These are phyloP conservation scores for Barbatosphaeria neglecta DNA, from an alignment of 495 filamentous ascomycete genomes.

Conservation along the genomic window DNA sequence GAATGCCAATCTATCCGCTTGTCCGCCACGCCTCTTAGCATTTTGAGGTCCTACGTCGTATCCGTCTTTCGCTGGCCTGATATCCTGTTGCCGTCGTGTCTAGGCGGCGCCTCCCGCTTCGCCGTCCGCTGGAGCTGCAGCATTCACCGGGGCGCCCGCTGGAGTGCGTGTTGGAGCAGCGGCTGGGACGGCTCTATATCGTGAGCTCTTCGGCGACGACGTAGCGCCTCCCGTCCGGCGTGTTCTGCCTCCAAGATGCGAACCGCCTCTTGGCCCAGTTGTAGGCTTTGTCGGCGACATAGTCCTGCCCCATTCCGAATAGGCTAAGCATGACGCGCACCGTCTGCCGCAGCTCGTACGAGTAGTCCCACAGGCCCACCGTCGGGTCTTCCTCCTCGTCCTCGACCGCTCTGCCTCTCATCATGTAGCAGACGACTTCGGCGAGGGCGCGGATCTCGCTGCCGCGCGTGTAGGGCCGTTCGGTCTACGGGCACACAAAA, in stretches of 20 bases:
- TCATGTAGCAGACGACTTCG: conserved; percentile 25
- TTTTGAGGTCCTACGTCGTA: no score
- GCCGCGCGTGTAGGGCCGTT: conserved; percentile 15
- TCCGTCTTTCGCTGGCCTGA: no score
- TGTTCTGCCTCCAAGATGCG: conserved; percentile 13
- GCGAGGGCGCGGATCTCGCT: conserved; percentile 25
- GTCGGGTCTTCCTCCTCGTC: conserved; percentile 15
- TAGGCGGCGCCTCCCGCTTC: no score
- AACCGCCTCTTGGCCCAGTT: conserved; percentile 12
- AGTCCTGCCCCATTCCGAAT: conserved; percentile 6
- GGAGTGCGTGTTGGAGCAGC: no score
- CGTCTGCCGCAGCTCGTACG: conserved; percentile 8
- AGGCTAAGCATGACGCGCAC: conserved; percentile 11
- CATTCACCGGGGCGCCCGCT: no score
- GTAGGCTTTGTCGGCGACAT: conserved; percentile 9
- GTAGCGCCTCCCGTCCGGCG: conserved; percentile 11
- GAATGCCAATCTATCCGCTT: no score
- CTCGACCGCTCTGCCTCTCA: conserved; percentile 13
- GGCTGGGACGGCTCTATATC: conserved; percentile 3
- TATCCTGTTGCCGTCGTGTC: no score
- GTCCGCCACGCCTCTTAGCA: no score
- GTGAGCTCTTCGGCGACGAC: conserved; percentile 18
- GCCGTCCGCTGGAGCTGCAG: no score
- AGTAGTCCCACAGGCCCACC: conserved; percentile 13
- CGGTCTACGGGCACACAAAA: conserved; percentile 3